phyloP scores from a whole-genome alignment of 2,329 filamentous ascomycete genomes.

The Trichoderma polysporum region DNA sequence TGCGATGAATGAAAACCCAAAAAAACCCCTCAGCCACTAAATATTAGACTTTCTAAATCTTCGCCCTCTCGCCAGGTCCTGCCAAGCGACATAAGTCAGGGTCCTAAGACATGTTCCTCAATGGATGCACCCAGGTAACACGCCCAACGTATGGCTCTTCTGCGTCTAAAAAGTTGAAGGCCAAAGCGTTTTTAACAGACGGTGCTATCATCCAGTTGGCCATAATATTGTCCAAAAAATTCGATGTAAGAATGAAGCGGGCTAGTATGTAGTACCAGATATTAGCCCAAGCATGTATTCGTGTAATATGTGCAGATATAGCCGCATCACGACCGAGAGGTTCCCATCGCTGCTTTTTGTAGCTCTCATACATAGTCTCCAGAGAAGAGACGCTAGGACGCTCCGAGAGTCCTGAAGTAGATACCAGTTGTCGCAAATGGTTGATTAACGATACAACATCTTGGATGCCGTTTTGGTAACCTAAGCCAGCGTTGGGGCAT shows the following conservation, averaged over 20 bases:
- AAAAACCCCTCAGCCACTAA: not conserved
- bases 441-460: slow-evolving; percentile 35
- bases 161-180: slow-evolving; percentile 5
- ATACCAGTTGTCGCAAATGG: slow-evolving; percentile 24
- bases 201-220: not conserved
- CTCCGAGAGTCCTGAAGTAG: not conserved
- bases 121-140: not conserved
- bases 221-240: not conserved
- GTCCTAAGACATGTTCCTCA: not conserved
- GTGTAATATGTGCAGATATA: slow-evolving; percentile 19
- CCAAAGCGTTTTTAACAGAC: not conserved
- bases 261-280: slow-evolving; percentile 27
- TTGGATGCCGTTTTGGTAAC: slow-evolving; percentile 38
- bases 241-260: slow-evolving; percentile 23
- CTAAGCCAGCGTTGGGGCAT: slow-evolving; percentile 37
- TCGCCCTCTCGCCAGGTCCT: not conserved
- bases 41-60: not conserved
- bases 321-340: slow-evolving; percentile 20
- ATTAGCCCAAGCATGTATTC: slow-evolving; percentile 32
- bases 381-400: not conserved
- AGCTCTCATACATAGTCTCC: slow-evolving; percentile 23
- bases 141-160: slow-evolving; percentile 1
- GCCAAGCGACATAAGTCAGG: not conserved
- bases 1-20: not conserved
- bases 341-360: slow-evolving; percentile 25